Base-by-base conservation (phyloP, 495 filamentous ascomycete species). In the Immersiella caudata region DNA sequence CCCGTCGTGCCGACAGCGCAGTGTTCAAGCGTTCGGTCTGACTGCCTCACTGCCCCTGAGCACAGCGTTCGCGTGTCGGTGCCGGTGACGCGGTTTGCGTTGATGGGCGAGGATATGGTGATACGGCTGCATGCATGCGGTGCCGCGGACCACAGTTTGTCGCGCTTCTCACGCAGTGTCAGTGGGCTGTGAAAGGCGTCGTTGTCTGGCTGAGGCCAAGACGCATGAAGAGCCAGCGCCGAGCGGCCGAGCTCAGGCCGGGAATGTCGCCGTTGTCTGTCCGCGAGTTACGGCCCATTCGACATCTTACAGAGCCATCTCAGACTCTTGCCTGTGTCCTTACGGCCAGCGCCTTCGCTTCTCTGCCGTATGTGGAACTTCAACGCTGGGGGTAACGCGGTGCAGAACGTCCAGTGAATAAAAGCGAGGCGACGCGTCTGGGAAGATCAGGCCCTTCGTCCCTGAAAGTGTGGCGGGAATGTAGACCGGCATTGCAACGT, bases 401-500 rank as follows among this genome's bases (percentile, higher is more conserved):
- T 14, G 2, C 40, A 46, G 16, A 18, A 14, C n/a, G 14, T 14
- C 4, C 5, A 46, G 11, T 46, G 40, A 18, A 12, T 12, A 46
- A 18, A 46, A 46, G 40, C 40, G 5, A 46, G 16, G 2, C 16
- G 40, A 46, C 40, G 40, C 40, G 40, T 46, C 16, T 12, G 2
- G 4, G 40, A 46, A 4, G 40, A 46, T 46, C 40, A 46, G 16
- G 40, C 40, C 40, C 16, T 46, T 46, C 40, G 40, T 46, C 2
- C 40, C 9, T 18, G 40, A 46, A 14, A 12, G 40, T 14, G 16
- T 2, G 14, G 40, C 40, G 40, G 40, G 40, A 46, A 46, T 20
- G 54, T 7, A 57, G 22, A 6, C 7, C 25, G 29, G 29, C 59
- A 62, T 62, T 49, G 60, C 60, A 62, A 49, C 35, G 21, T 62